Base-by-base conservation (phyloP, 2,329 filamentous ascomycete species). In the Venturia nashicola region DNA sequence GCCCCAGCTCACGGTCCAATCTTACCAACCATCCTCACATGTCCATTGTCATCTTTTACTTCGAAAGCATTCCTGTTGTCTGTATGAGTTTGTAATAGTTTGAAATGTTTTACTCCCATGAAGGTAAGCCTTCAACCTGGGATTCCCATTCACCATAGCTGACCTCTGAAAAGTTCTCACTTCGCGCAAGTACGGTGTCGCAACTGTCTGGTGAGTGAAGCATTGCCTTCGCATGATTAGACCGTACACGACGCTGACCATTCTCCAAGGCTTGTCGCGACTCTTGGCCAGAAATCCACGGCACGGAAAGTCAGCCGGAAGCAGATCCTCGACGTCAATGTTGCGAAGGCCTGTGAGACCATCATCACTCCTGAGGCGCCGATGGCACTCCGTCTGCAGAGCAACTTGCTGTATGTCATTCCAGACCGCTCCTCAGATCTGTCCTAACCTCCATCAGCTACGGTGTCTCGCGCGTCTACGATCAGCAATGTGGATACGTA, bases 101-200 rank as follows among this genome's bases (percentile, higher is more conserved):
- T 18, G 14, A 51, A 55, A 97, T 97, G 92, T 97, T 97, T 74
- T 97, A 96, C 78, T 95, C 90, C 70, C 90, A 96, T 77, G 92
- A 97, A 76, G 90, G 93, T 94, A 79, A 72, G 86, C 32, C 16
- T 54, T 42, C 2, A 16, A 2, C 63, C 20, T 54, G 14, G 7
- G 27, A 34, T n/a, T 16, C 39, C 14, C 34, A 27, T 11, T 36
- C 9, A 20, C 14, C 55, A 36, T 32, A 16, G 34, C 42, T 62
- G 43, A 55, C 59, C 59, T 51, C 60, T 62, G 71, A 75, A 40
- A 61, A 86, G 84, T 99, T 65, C 84, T 99, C 64, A 94, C 87
- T 3, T 93, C 84, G 67, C 86, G 86, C 71, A 88, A 94, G 73
- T 89, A 97, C 83, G 94, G 94, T 64, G 89, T 99, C 65, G 89